A percentile compares a stretch with the other conserved stretches of the same genome.
These are phyloP conservation scores for Magnaporthiopsis rhizophila DNA, from an alignment of 2,329 filamentous ascomycete genomes.

Conservation along the genomic window DNA sequence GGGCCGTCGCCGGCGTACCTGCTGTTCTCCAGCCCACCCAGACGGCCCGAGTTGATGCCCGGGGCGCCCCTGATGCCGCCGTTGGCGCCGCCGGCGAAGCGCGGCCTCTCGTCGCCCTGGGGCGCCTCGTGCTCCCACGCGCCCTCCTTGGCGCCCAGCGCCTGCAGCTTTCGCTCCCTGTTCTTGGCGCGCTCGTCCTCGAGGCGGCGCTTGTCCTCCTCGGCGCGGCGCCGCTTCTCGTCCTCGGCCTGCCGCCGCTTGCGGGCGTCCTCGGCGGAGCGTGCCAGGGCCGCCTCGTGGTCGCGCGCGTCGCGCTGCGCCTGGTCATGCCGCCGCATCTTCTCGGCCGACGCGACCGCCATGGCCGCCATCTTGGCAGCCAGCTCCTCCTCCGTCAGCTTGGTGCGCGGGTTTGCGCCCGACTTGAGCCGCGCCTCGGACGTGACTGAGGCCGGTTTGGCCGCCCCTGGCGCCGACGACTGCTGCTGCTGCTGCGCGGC, in stretches of 20 bases:
- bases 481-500: slow-evolving; percentile 11
- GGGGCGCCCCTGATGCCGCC: slow-evolving; percentile 12
- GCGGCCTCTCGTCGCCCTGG: slow-evolving; percentile 29
- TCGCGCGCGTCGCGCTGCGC: slow-evolving; percentile 48
- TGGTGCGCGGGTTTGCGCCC: slow-evolving; percentile 50
- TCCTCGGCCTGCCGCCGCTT: slow-evolving; percentile 44
- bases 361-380: slow-evolving; percentile 53
- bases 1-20: slow-evolving; percentile 1
- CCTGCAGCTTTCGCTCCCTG: slow-evolving; percentile 52
- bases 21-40: slow-evolving; percentile 6
- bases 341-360: slow-evolving; percentile 50
- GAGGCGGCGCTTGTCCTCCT: slow-evolving; percentile 42
- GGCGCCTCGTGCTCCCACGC: slow-evolving; percentile 51
- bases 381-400: slow-evolving; percentile 51
- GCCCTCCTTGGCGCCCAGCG: slow-evolving; percentile 44
- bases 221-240: slow-evolving; percentile 40
- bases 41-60: slow-evolving; percentile 6
- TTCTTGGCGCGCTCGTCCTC: slow-evolving; percentile 55
- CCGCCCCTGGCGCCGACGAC: slow-evolving; percentile 12
- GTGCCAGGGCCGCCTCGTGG: slow-evolving; percentile 45
- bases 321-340: slow-evolving; percentile 50
- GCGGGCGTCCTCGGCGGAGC: slow-evolving; percentile 47
- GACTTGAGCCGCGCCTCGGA: slow-evolving; percentile 37
- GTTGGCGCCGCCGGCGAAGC: slow-evolving; percentile 9
- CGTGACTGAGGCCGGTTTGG: slow-evolving; percentile 11